Evolutionary conservation across 179 eudicot species (phyloP).

Genomic region (Drosera spatulata): DNA sequence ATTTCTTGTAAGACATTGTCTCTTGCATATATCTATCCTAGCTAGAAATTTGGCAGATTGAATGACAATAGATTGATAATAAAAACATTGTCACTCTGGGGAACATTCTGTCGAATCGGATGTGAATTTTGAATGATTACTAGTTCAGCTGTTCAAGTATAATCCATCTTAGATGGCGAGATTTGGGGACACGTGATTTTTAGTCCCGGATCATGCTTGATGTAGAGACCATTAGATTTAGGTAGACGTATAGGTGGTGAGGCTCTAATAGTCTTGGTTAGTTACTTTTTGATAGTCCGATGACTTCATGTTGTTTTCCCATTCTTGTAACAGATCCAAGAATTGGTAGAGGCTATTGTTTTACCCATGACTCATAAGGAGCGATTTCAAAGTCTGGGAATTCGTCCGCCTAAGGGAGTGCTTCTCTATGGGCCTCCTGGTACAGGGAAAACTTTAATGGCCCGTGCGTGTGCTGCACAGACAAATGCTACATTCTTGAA

Average conservation of each 20-base stretch:
- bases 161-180: too few species aligned
- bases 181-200: too few species aligned
- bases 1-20: not conserved
- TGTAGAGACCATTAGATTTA: too few species aligned
- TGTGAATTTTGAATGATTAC: too few species aligned
- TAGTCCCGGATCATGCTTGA: too few species aligned
- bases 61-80: not conserved
- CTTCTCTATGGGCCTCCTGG: constrained; percentile 98
- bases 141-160: too few species aligned
- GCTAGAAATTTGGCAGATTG: not conserved
- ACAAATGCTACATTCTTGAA: constrained; percentile 97
- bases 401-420: constrained; percentile 97
- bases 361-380: constrained; percentile 96
- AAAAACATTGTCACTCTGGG: too few species aligned
- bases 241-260: too few species aligned
- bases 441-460: constrained; percentile 97
- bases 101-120: too few species aligned
- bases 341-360: constrained; percentile 94
- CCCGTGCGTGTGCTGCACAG: constrained; percentile 99
- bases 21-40: too few species aligned
- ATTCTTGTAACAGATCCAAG: constrained; percentile 58
- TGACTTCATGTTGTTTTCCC: not conserved
- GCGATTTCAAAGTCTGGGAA: constrained; percentile 78
- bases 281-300: not conserved
- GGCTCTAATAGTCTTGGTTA: too few species aligned